These are phyloP conservation scores for Komagataella pseudopastoris DNA, from an alignment of 805 yeast genomes.

Conservation along the genomic window DNA sequence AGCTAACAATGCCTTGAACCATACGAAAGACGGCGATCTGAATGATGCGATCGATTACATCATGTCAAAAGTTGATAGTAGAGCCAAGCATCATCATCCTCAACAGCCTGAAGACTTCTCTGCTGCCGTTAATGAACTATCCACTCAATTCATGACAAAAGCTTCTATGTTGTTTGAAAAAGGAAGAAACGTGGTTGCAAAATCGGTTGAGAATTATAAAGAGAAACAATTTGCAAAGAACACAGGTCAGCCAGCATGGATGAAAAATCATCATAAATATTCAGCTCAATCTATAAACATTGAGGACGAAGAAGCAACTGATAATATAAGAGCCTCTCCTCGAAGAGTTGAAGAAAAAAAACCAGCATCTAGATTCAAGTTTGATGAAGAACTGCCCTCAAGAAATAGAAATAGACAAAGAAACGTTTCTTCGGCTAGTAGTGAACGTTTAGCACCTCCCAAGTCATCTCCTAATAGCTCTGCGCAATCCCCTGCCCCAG, in stretches of 20 bases:
- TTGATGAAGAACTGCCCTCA: slow-evolving; percentile 7
- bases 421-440: not conserved
- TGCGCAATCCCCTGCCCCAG: not conserved
- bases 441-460: not conserved
- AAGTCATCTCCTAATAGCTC: not conserved
- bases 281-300: slow-evolving; percentile 21
- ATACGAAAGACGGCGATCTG: slow-evolving; percentile 40
- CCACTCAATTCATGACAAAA: slow-evolving; percentile 39
- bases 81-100: slow-evolving; percentile 4
- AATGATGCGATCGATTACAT: slow-evolving; percentile 53
- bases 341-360: slow-evolving; percentile 5
- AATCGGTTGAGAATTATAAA: slow-evolving; percentile 48
- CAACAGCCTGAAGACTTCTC: slow-evolving; percentile 19
- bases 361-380: slow-evolving; percentile 2
- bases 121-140: slow-evolving; percentile 34
- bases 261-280: slow-evolving; percentile 42
- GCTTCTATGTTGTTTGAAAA: slow-evolving; percentile 47
- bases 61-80: slow-evolving; percentile 44
- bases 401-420: not conserved
- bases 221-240: slow-evolving; percentile 15
- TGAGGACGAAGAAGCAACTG: slow-evolving; percentile 18
- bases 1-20: slow-evolving; percentile 44
- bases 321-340: not conserved
- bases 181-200: slow-evolving; percentile 46
- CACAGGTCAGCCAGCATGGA: slow-evolving; percentile 54